Conservation (phyloP, 1,284 basidiomycete species). For the Leccinum variabile region DNA sequence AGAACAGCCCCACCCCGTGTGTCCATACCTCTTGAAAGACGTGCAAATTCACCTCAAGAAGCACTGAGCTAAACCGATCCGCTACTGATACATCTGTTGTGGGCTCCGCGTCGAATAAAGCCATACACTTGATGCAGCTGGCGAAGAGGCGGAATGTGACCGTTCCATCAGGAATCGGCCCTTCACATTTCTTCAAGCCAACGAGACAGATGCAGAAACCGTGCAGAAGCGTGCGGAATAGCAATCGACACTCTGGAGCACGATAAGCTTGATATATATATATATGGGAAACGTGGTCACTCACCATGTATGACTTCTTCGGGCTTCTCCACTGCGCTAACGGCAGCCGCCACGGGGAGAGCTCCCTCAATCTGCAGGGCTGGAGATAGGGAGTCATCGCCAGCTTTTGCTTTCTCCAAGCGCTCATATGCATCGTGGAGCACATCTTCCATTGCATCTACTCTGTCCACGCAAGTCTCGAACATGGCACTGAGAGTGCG, state of each 20-base stretch:
- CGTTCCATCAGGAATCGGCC: conserved; percentile 81
- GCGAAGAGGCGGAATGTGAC: conserved; percentile 88
- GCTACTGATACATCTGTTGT: conserved; percentile 86
- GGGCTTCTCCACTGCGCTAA: conserved; percentile 74
- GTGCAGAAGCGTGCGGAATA: conserved; percentile 89
- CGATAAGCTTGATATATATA: conserved; percentile 18
- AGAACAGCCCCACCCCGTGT: conserved; percentile 86
- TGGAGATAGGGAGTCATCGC: conserved; percentile 45
- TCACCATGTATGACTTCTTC: conserved; percentile 73
- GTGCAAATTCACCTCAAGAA: conserved; percentile 83
- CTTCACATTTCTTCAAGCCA: conserved; percentile 75
- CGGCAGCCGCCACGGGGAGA: conserved; percentile 73
- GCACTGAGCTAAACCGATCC: conserved; percentile 81
- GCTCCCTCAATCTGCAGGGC: conserved; percentile 71
- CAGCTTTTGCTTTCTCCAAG: conserved; percentile 51
- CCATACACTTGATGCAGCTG: conserved; percentile 82
- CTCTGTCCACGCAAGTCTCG: conserved; percentile 84
- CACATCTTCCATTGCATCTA: conserved; percentile 77
- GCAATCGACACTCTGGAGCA: conserved; percentile 71
- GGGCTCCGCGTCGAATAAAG: conserved; percentile 81
- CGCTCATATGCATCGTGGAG: conserved; percentile 57
- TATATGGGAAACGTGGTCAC: conserved; percentile 20
- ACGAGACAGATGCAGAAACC: conserved; percentile 85
- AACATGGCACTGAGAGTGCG: conserved; percentile 75
- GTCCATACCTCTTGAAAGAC: conserved; percentile 96